Conservation (phyloP, 2,329 filamentous ascomycete species). For the Paracamarosporium sp. region DNA sequence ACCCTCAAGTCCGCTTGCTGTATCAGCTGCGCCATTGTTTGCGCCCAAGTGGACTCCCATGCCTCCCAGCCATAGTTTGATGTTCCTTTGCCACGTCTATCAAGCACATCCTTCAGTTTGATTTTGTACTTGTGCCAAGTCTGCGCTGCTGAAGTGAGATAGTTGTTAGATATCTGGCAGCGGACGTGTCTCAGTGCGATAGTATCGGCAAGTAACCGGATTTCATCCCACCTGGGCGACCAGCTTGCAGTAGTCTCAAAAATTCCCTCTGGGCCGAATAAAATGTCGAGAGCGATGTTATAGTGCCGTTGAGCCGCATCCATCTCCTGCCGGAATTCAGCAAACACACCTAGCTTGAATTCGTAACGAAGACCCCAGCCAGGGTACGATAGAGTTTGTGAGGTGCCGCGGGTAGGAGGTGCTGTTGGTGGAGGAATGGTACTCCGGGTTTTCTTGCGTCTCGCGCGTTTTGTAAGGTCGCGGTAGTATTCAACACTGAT, state of each 20-base stretch:
- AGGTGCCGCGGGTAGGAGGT: constrained; percentile 82
- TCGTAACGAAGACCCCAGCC: constrained; percentile 96
- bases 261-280: constrained; percentile 79
- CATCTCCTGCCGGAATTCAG: constrained; percentile 92
- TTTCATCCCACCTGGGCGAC: constrained; percentile 90
- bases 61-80: constrained; percentile 92
- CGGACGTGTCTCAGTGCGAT: constrained; percentile 82
- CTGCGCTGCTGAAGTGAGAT: constrained; percentile 79
- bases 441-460: constrained; percentile 84
- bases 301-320: constrained; percentile 86
- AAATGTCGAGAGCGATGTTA: constrained; percentile 82
- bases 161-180: constrained; percentile 80
- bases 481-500: constrained; percentile 88
- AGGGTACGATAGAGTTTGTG: constrained; percentile 80
- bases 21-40: constrained; percentile 67
- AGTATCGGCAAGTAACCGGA: constrained; percentile 83
- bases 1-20: constrained; percentile 58
- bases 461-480: constrained; percentile 88
- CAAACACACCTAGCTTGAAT: constrained; percentile 88
- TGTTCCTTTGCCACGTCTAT: constrained; percentile 83
- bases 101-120: constrained; percentile 77
- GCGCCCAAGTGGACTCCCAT: constrained; percentile 81
- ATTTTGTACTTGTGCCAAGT: constrained; percentile 81
- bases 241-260: constrained; percentile 89
- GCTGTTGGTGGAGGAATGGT: constrained; percentile 80